Percentiles rank a stretch among this genome's conserved stretches.
phyloP scores from a whole-genome alignment of 2,329 filamentous ascomycete genomes.

The Exophiala bonariae region DNA sequence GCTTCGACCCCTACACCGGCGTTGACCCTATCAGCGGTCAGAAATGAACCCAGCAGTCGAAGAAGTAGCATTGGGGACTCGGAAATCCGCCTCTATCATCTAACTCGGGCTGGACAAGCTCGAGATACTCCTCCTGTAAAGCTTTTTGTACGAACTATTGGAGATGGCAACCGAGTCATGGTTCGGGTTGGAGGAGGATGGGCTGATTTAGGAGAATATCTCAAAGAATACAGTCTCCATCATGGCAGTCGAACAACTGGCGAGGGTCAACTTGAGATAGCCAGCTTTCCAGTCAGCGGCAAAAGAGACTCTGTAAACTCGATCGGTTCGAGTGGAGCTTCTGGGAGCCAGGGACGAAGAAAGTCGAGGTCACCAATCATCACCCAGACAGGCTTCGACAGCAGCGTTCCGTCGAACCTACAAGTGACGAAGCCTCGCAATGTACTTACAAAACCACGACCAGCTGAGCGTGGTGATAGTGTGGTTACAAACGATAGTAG shows the following conservation, averaged over 20 bases:
- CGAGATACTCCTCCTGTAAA: constrained; percentile 69
- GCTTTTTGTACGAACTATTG: constrained; percentile 88
- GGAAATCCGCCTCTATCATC: constrained; percentile 89
- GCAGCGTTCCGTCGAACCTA: constrained; percentile 3
- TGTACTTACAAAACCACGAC: constrained; percentile 4
- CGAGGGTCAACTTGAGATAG: constrained; percentile 57
- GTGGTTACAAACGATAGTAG: not conserved
- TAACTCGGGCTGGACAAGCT: constrained; percentile 73
- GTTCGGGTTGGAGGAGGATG: constrained; percentile 97
- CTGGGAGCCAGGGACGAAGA: constrained; percentile 5
- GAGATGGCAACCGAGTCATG: constrained; percentile 94
- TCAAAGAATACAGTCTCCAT: constrained; percentile 89
- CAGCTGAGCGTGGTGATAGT: constrained; percentile 11
- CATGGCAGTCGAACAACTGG: constrained; percentile 67
- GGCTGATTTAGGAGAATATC: constrained; percentile 92
- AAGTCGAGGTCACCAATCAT: constrained; percentile 15
- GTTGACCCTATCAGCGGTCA: constrained; percentile 66
- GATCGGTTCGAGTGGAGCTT: not conserved
- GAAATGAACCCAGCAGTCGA: constrained; percentile 30
- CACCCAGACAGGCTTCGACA: constrained; percentile 11
- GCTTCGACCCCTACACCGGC: constrained; percentile 64
- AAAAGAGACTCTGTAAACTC: constrained; percentile 7
- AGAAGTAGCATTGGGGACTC: constrained; percentile 55
- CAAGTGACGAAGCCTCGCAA: constrained; percentile 8
- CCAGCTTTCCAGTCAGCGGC: constrained; percentile 44